Evolutionary conservation across 78 protist genomes (phyloP).

Genomic region (Chrysochromulina tobinii): DNA sequence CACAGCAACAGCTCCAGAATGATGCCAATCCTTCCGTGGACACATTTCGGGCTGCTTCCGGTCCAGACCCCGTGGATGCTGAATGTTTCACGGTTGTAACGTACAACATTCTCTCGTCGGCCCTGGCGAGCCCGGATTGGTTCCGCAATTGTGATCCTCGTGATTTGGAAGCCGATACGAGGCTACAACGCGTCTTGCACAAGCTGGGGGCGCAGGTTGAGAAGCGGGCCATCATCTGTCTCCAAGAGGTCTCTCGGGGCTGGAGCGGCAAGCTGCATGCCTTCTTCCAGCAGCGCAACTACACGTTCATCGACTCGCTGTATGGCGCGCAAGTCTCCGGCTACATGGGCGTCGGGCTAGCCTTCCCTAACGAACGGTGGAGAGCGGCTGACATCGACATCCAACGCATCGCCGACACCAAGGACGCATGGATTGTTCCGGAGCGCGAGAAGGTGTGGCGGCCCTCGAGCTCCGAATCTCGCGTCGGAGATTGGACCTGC

Average conservation of each 20-base stretch:
- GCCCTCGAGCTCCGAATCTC: too few relatives aligned
- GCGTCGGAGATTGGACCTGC: too few relatives aligned
- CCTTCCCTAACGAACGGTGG: not conserved
- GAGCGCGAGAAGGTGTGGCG: too few relatives aligned
- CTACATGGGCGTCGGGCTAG: conserved; percentile 14
- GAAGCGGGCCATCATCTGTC: not conserved
- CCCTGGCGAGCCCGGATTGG: not conserved
- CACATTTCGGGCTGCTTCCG: too few relatives aligned
- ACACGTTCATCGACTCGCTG: not conserved
- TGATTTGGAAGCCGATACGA: not conserved
- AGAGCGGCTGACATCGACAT: not conserved
- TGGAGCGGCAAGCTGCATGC: not conserved
- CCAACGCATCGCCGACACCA: not conserved
- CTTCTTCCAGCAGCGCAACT: not conserved
- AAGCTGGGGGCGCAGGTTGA: not conserved
- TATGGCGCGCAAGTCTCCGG: not conserved
- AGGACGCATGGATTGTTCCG: too few relatives aligned
- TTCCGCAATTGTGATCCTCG: not conserved
- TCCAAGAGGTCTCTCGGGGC: not conserved
- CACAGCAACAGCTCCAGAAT: too few relatives aligned
- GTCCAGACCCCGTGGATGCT: too few relatives aligned
- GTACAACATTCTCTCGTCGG: conserved; percentile 20
- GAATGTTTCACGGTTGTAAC: not conserved
- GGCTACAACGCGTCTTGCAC: not conserved
- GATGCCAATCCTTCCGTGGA: too few relatives aligned